phyloP scores from a whole-genome alignment of 2,329 filamentous ascomycete species.

The Epichloe aotearoae region DNA sequence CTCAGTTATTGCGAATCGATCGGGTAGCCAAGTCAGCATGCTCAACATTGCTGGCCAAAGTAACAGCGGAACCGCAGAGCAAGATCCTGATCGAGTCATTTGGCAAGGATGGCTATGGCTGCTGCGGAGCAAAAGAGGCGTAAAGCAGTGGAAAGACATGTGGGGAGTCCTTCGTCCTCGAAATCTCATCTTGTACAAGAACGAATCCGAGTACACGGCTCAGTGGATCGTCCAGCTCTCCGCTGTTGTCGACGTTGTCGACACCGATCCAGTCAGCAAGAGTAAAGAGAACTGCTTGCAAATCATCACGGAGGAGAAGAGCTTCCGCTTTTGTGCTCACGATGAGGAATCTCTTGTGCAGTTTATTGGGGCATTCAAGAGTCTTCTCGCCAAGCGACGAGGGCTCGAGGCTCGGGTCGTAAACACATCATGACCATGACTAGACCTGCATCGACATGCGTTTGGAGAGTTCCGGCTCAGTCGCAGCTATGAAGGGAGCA shows the following conservation, averaged over 20 bases:
- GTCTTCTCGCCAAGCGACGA: conserved; percentile 57
- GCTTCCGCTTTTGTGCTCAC: conserved; percentile 60
- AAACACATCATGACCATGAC: conserved; percentile 13
- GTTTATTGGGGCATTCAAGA: conserved; percentile 86
- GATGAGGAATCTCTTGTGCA: conserved; percentile 73
- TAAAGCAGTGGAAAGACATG: conserved; percentile 87
- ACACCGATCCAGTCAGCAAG: conserved; percentile 75
- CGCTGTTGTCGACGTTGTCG: conserved; percentile 76
- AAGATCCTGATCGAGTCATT: conserved; percentile 75
- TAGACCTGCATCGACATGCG: not conserved
- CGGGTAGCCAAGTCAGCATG: conserved; percentile 50
- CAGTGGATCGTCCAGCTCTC: conserved; percentile 68
- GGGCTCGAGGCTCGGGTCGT: conserved; percentile 42
- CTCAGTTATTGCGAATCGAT: conserved; percentile 29
- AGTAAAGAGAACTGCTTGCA: conserved; percentile 83
- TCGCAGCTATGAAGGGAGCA: not conserved
- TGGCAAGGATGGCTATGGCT: conserved; percentile 86
- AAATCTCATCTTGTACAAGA: conserved; percentile 83
- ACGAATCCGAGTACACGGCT: conserved; percentile 80
- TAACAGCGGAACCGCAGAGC: conserved; percentile 26
- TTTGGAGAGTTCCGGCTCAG: not conserved
- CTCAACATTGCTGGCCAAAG: conserved; percentile 8
- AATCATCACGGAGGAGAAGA: conserved; percentile 86
- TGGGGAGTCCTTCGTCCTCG: conserved; percentile 85
- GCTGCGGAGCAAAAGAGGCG: conserved; percentile 66